Conservation (phyloP, 345 rosid genomes). For the Limnanthes douglasii region DNA sequence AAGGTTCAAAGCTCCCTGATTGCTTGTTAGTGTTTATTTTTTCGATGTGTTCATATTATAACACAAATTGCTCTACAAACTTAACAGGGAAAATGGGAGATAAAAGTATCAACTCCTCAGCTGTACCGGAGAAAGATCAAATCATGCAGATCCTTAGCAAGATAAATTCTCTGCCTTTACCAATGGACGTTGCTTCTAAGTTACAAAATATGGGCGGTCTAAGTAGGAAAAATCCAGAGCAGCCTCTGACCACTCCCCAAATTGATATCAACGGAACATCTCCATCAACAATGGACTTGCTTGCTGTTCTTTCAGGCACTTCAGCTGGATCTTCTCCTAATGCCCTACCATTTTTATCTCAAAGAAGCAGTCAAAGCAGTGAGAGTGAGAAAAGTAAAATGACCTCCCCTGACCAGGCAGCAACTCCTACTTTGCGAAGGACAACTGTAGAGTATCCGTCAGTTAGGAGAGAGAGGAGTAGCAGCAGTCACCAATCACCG, state of each 20-base stretch:
- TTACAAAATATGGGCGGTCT: constrained; percentile 32
- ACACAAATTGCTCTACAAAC: constrained; percentile 4
- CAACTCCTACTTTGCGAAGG: constrained; percentile 22
- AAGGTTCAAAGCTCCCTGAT: too few species aligned
- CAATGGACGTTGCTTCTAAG: constrained; percentile 55
- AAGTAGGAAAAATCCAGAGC: constrained; percentile 27
- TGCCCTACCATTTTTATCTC: constrained; percentile 35
- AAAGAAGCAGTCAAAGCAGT: constrained; percentile 43
- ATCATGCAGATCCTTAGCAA: constrained; percentile 63
- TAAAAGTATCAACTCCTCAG: constrained; percentile 15
- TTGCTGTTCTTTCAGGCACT: constrained; percentile 57
- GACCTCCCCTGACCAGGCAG: constrained; percentile 22
- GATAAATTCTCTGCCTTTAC: constrained; percentile 70
- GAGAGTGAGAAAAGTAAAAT: constrained; percentile 47
- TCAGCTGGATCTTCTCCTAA: constrained; percentile 50
- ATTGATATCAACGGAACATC: constrained; percentile 35
- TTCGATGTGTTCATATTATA: constrained; percentile 3
- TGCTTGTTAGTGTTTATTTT: constrained; percentile 1
- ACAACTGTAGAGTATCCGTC: constrained; percentile 30
- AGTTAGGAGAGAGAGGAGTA: constrained; percentile 48
- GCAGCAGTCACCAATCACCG: constrained; percentile 58
- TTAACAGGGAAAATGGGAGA: constrained; percentile 48
- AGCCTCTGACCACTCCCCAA: constrained; percentile 19
- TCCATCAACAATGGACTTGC: constrained; percentile 61
- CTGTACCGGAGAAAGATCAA: constrained; percentile 51